A percentile compares a stretch with the other conserved stretches of the same genome.
Conservation (phyloP, 768 basidiomycete species). For the Chalciporus chontae region DNA sequence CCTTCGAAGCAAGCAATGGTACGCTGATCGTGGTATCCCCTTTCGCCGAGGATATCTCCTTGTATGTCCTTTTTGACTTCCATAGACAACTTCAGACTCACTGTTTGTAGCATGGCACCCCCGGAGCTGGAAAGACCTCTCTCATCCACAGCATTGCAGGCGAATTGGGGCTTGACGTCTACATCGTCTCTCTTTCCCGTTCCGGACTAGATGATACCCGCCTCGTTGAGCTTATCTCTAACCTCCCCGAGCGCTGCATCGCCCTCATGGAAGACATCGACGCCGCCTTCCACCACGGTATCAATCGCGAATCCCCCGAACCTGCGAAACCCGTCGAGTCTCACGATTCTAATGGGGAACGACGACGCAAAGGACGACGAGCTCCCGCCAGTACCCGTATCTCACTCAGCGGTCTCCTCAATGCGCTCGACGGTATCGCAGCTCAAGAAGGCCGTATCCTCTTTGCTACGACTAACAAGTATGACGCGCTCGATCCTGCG, state of each 20-base stretch:
- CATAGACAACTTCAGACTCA: neutral
- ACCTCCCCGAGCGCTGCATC: conserved; percentile 68
- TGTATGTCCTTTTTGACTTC: conserved; percentile 21
- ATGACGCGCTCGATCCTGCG: conserved; percentile 65
- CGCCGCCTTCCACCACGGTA: conserved; percentile 57
- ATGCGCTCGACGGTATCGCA: conserved; percentile 75
- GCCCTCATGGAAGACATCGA: conserved; percentile 86
- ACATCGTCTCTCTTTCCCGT: conserved; percentile 66
- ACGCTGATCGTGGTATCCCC: conserved; percentile 72
- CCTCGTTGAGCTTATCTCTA: conserved; percentile 55
- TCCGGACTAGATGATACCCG: conserved; percentile 58
- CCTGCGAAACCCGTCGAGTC: neutral
- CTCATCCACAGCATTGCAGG: conserved; percentile 75
- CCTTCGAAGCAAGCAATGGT: conserved; percentile 66
- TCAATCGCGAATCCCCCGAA: conserved; percentile 31
- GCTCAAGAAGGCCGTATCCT: conserved; percentile 79
- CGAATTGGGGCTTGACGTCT: conserved; percentile 72
- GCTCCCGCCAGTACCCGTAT: conserved; percentile 34
- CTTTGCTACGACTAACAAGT: conserved; percentile 79
- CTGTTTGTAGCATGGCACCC: conserved; percentile 54
- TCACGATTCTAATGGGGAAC: conserved; percentile 4
- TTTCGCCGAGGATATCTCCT: conserved; percentile 80
- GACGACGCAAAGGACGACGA: conserved; percentile 34
- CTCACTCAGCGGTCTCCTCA: conserved; percentile 71
- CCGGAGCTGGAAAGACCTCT: conserved; percentile 77